phyloP scores from a whole-genome alignment of 163 green algal species.

The Chlamydomonas reinhardtii region DNA sequence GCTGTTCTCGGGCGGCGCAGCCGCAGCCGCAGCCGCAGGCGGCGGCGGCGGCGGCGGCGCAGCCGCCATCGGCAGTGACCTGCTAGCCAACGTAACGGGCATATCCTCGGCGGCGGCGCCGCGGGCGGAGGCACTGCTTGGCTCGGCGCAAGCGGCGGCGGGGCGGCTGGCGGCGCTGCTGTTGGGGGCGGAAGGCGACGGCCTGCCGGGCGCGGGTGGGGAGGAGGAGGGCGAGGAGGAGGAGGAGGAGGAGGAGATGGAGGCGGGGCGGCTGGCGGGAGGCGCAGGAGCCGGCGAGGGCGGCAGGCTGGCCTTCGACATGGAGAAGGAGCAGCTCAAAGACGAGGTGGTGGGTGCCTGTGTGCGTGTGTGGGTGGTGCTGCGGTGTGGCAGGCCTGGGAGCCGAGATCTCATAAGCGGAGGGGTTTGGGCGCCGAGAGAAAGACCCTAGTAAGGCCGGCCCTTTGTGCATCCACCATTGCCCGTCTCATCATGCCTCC shows the following conservation, averaged over 20 bases:
- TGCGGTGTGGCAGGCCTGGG: no score
- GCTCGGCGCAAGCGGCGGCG: neutral
- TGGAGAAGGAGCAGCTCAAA: constrained; percentile 39
- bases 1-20: neutral
- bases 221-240: neutral
- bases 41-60: neutral
- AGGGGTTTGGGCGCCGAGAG: no score
- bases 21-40: no score
- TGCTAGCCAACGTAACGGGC: neutral
- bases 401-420: no score
- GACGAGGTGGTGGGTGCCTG: constrained; percentile 24
- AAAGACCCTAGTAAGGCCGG: no score
- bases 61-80: neutral
- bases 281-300: neutral
- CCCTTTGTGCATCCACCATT: no score
- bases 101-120: constrained; percentile 3
- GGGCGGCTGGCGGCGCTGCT: constrained; percentile 27
- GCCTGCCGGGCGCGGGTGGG: neutral
- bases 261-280: neutral
- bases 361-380: no score
- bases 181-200: neutral
- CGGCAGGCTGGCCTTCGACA: neutral
- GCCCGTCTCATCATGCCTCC: no score
- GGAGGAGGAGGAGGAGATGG: neutral
- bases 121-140: constrained; percentile 2